Evolutionary conservation across 805 yeast genomes (phyloP), one percentile per base, ranked within the genome.

Genomic region (Candida qinlingensis): DNA sequence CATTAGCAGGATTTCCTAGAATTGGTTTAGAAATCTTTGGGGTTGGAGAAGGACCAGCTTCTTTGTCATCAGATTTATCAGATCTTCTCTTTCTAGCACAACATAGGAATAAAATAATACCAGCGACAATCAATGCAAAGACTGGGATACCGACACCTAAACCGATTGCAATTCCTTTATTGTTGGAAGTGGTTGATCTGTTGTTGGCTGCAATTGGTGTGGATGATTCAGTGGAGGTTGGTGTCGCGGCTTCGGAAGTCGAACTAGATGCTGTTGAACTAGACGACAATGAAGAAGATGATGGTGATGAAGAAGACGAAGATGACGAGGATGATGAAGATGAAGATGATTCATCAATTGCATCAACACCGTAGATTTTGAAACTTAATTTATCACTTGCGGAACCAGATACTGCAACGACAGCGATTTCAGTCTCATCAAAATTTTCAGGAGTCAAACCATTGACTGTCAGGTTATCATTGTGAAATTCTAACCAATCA

Each of bases 81-180:
- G 68, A 59, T 54, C 67, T 60, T 63, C 75, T 70, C 60, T 59
- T 73, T 61, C 75, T 70, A 70, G 76, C 75, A 57, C 81, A 81
- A 58, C 87, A 79, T 56, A 76, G 71, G 52, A 84, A 68, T 5
- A 88, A 44, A 3, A 83, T 33, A 1, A 77, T 44, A 0, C 70
- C 72, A 0, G 79, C 74, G 3, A 80, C 55, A 7, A 81, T 57
- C 0, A 86, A 57, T 2, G 75, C 75, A 4, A 79, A 67, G 0
- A 76, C 61, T 1, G 96, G 96, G 42, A 94, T 75, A 2, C 85
- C 87, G n/a, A 87, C 91, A 47, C 97, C 97, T 51, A 91, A 76
- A 1, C 91, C 96, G 61, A 92, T 86, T 0, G 96, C 96, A n/a
- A 87, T 71, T 3, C 78, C 76, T 54, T 77, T 83, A 45, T 70